Evolutionary conservation across 306 rosid genomes (phyloP), one percentile per base, ranked within the genome.

Genomic region (Sophora flavescens): DNA sequence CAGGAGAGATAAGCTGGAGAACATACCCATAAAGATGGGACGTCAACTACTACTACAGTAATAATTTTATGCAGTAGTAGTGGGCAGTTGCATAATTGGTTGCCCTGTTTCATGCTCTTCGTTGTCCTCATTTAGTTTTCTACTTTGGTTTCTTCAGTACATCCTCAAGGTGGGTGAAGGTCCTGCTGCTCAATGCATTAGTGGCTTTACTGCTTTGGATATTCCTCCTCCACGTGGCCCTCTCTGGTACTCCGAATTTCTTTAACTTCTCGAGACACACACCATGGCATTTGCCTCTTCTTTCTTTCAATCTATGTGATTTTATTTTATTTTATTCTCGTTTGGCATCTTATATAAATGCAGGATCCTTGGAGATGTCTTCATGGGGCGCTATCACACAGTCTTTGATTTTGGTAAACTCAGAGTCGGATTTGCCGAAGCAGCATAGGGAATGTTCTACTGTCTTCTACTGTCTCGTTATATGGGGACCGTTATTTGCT

Each of bases 351-450:
- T 72, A 7, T 6, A 63, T 44, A 32, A 48, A 68, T 84, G 86
- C 88, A 91, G 97, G 97, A 92, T 94, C 65, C 78, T 92, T 64
- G 98, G 98, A 47, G 98, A 94, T 56, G 42, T 92, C 68, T 94
- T 94, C 87, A 89, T 92, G 95, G 97, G 98, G 7, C 87, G 84
- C n/a, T 94, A 94, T 85, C 96, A 94, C 79, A 94, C 98, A 1
- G 90, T 91, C 77, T 94, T 94, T 66, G 98, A 94, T 81, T 89
- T 15, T 57, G 96, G 97, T 8, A 74, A 87, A 1, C 32, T 14
- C 56, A 87, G 93, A 84, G 91, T 94, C 8, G 98, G 98, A 78
- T 94, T 94, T 81, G 96, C 97, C 2, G 86, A 81, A 41, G 98
- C 98, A 54, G 97, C 91, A 8, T 94, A 80, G 87, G 74, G 56